Percentiles rank a stretch among this genome's conserved stretches.
phyloP scores from a whole-genome alignment of 2,329 filamentous ascomycete species.

The Calonectria henricotiae region DNA sequence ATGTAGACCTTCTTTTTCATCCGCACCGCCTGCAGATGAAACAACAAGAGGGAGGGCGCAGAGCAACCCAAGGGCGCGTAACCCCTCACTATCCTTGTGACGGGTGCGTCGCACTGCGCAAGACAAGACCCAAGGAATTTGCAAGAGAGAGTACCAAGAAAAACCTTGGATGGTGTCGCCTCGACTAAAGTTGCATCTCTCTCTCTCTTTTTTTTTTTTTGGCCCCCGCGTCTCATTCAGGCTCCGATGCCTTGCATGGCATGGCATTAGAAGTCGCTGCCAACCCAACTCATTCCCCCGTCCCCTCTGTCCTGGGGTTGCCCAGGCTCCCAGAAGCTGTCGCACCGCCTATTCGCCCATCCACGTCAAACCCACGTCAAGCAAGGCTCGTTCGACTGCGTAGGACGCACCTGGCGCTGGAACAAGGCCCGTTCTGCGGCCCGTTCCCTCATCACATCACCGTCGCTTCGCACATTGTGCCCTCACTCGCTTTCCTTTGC shows the following conservation, averaged over 20 bases:
- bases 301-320: no score
- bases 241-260: conserved; percentile 22
- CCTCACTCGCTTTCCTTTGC: background rate
- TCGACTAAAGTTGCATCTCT: background rate
- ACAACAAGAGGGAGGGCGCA: background rate
- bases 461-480: conserved; percentile 1
- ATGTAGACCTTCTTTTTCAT: conserved; percentile 17
- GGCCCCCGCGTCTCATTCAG: background rate
- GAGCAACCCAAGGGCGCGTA: conserved; percentile 3
- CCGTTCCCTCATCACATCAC: conserved; percentile 12
- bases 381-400: background rate
- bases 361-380: conserved; percentile 1
- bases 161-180: background rate
- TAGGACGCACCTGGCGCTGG: conserved; percentile 4
- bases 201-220: background rate
- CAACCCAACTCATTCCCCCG: background rate
- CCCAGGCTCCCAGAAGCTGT: background rate
- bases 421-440: conserved; percentile 16
- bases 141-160: background rate
- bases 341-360: conserved; percentile 15
- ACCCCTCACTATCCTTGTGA: background rate
- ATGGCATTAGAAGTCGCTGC: conserved; percentile 2
- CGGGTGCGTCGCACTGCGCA: conserved; percentile 8
- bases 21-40: conserved; percentile 32
- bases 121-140: background rate